Evolutionary conservation across 225 moss, liverwort and hornwort species (phyloP).

Genomic region (Pleurozium schreberi): DNA sequence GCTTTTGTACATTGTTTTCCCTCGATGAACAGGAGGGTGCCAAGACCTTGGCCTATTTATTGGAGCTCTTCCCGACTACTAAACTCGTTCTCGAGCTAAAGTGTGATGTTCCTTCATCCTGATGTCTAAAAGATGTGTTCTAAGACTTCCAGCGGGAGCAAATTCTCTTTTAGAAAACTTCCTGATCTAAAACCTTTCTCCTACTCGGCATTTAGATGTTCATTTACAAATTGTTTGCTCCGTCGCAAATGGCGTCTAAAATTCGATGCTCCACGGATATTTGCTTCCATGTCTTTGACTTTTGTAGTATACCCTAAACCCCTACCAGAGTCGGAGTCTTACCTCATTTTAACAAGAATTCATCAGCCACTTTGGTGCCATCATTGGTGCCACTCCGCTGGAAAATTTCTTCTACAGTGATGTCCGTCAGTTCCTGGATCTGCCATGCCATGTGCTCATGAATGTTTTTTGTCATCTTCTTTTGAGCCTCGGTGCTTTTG

Average conservation of each 20-base stretch:
- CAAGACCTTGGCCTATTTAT: neutral
- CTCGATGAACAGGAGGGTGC: neutral
- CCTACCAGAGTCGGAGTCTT: neutral
- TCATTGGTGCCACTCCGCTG: neutral
- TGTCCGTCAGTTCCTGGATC: constrained; percentile 8
- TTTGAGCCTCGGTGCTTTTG: constrained; percentile 55
- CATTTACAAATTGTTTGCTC: neutral
- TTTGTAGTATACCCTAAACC: neutral
- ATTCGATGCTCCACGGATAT: neutral
- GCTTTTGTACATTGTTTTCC: neutral
- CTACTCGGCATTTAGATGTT: neutral
- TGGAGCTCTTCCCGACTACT: neutral
- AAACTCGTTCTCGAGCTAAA: neutral
- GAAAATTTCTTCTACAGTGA: constrained; percentile 9
- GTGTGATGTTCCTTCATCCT: neutral
- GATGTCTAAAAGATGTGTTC: neutral
- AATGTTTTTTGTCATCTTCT: constrained; percentile 59
- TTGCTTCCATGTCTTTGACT: neutral
- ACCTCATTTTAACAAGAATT: neutral
- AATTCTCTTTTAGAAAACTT: neutral
- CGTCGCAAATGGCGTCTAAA: neutral
- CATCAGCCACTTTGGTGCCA: constrained; percentile 5
- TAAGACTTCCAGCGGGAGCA: neutral
- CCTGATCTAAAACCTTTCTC: neutral
- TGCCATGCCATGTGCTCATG: constrained; percentile 31